Base-by-base conservation (phyloP, 495 filamentous ascomycete species). In the Neurospora intermedia region DNA sequence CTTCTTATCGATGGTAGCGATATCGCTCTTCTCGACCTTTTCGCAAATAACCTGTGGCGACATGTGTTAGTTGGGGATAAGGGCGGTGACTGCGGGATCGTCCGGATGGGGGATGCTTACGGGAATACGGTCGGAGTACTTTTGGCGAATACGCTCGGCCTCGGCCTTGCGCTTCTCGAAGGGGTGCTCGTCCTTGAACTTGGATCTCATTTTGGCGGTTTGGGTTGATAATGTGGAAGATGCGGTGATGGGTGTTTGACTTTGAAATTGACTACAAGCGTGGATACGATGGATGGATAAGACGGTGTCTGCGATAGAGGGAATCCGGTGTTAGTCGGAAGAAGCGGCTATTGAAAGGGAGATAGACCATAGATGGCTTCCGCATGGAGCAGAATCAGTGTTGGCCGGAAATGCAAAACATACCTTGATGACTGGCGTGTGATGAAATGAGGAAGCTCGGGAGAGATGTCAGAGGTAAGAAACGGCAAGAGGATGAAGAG, bases 1-100 rank as follows among this genome's bases (percentile, higher is more conserved):
- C 90, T 99, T 99, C 91, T 99, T 99, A 87, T 99, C 96, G 88
- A 99, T 99, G 73, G 96, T 99, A 48, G 96, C 96, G 78, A 99
- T 99, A 81, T 99, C 96, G 62, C 91, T 94, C 84, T 98, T 98
- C 85, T 99, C 96, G 77, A 98, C 96, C 84, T 99, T 99, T 83
- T 98, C 96, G 87, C 96, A 99, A 84, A 99, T 99, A 69, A 98
- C 95, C 94, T 98, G 78, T 78, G 71, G 2, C 45, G 35, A 69
- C 39, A 46, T 38, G 6, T 31, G 73, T 75, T 73, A 77, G 73
- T 75, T 73, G 76, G 74, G 45, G 69, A 71, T 69, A 70, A 39
- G 43, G 69, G 75, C 69, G 74, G 74, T 48, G 76, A 75, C 72
- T 54, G 70, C 41, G 71, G 72, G 41, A 5, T n/a, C 18, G 45